Base-by-base conservation (phyloP, 73 alveolate species). In the Paramecium sexaurelia region DNA sequence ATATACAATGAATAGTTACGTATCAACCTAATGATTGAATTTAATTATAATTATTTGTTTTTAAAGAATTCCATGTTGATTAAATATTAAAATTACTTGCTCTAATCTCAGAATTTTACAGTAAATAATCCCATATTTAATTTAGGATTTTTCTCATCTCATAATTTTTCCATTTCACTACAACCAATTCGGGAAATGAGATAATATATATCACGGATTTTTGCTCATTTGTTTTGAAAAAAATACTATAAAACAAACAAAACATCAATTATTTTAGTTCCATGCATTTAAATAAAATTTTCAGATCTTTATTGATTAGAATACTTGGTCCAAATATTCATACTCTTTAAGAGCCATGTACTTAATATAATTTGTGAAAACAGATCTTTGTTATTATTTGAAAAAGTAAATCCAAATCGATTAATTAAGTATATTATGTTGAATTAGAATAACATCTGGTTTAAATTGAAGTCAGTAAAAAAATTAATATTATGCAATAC, bases 311-410 rank as follows among this genome's bases (percentile, higher is more conserved):
- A 67, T 24, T 87, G 17, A 24, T 87, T 33, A n/a, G 66, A 69
- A 61, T 87, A 75, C 19, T 75, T 87, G 29, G 45, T 66, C 73
- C 89, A 87, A 61, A 57, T 92, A 29, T 93, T 96, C 47, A 95
- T 78, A 15, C 47, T 75, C 92, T 75, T 97, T 99, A 13, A 99
- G 99, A 26, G 99, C 95, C 93, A 97, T 83, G 93, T 97, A 97
- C 86, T 97, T 99, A 7, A 99, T 99, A 99, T 97, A 4, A 78
- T 57, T 90, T 67, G 66, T 11, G 84, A 66, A 39, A 87, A 87
- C 15, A 37, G 27, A 43, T 66, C 69, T 35, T 67, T 26, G 8
- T 87, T 71, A 35, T 78, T 57, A 68, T 40, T 32, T n/a, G 75
- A 55, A 24, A 87, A 87, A 15, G 93, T 75, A 4, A 90, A 87